Evolutionary conservation across 108 stramenopile genomes (phyloP), one percentile per base, ranked within the genome.

Genomic region (Aurantiochytrium sp.): DNA sequence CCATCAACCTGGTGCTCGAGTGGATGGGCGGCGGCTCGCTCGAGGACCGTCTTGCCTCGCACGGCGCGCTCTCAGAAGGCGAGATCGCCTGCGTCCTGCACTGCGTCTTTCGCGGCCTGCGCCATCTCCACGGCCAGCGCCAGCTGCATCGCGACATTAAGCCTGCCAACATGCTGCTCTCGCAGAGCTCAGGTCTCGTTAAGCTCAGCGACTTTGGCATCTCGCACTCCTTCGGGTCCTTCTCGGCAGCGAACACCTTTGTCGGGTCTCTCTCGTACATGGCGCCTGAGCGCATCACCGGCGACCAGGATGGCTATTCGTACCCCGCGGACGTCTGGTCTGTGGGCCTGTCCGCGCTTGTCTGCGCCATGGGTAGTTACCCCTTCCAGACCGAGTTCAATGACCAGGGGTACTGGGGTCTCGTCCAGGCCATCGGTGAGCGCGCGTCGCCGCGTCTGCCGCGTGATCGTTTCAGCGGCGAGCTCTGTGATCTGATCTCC

Each of bases 141-240:
- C 92, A 94, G 31, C 87, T 94, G 8, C 94, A 94, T 86, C 92
- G 94, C 22, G 94, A 94, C 89, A 87, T 94, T 32, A 94, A 94
- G 89, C 94, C 94, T 21, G 91, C 86, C 19, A 94, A 94, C 90
- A 59, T 91, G 24, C 55, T 92, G 2, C 24, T 89, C 3, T 34
- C 52, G 4, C 31, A 68, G 17, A n/a, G 52, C 24, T 45, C 69
- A 39, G n/a, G 55, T 10, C 36, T 30, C 0, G 50, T 68, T 41
- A 89, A 89, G 54, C 68, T 90, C 4, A 55, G 54, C 19, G 90
- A 90, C 24, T 90, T 90, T 55, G 90, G 90, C 45, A 89, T 90
- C 10, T 31, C 86, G 4, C 59, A 65, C 22, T 41, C 85, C 39
- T 39, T 90, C 22, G 65, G 50, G 3, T 59, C 90, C 30, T 4